These are phyloP conservation scores for Xerocomellus intermedius DNA, from an alignment of 768 basidiomycete genomes.

Conservation along the genomic window DNA sequence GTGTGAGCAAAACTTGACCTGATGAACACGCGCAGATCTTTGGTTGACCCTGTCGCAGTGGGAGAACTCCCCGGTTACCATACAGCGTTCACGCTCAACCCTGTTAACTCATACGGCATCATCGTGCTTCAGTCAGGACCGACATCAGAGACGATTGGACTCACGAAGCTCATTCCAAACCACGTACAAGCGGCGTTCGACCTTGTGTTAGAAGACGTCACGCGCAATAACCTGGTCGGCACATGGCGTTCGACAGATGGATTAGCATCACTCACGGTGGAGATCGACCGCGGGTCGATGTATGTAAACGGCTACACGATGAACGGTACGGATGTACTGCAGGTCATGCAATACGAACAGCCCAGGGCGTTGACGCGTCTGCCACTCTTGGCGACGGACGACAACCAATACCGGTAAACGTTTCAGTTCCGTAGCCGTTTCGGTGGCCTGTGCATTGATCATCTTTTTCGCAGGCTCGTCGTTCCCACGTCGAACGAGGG, in stretches of 20 bases:
- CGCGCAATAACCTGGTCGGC: constrained; percentile 32
- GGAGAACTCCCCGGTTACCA: constrained; percentile 42
- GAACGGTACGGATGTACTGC: constrained; percentile 36
- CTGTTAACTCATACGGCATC: constrained; percentile 41
- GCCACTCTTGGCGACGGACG: constrained; percentile 37
- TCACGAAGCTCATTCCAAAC: constrained; percentile 34
- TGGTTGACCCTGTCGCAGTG: constrained; percentile 24
- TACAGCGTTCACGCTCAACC: constrained; percentile 39
- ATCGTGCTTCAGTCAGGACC: constrained; percentile 41
- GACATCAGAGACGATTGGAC: constrained; percentile 29
- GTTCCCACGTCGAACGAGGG: constrained; percentile 15
- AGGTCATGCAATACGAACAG: constrained; percentile 26
- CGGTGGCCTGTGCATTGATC: not conserved
- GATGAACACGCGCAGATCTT: not conserved
- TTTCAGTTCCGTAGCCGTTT: not conserved
- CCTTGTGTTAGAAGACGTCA: constrained; percentile 28
- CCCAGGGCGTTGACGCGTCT: constrained; percentile 6
- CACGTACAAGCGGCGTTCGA: constrained; percentile 38
- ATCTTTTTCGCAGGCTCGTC: constrained; percentile 10
- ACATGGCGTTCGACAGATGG: constrained; percentile 33
- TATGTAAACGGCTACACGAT: constrained; percentile 34
- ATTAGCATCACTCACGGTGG: constrained; percentile 28
- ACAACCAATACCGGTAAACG: constrained; percentile 39
- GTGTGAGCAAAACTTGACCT: not conserved
- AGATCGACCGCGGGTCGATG: constrained; percentile 30